Percentiles rank a stretch among this genome's conserved stretches.
These are phyloP conservation scores for Trypanosoma conorhini DNA, from an alignment of 208 protist genomes.

Conservation along the genomic window DNA sequence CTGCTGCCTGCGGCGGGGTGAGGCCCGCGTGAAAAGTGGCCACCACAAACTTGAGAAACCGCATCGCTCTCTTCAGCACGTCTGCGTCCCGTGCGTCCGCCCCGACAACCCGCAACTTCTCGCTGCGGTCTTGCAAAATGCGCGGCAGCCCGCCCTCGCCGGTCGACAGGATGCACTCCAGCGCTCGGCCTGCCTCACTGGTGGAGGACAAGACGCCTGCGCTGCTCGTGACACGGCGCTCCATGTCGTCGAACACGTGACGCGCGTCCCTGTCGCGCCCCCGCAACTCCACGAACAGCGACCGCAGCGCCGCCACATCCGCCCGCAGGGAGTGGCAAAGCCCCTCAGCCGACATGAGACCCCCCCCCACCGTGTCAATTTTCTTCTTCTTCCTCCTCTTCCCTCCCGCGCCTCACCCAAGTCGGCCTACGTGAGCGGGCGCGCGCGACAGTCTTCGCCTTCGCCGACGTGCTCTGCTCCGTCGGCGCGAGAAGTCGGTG, in stretches of 20 bases:
- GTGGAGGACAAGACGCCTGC: constrained; percentile 9
- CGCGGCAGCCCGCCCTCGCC: not conserved
- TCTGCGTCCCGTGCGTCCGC: not conserved
- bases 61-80: not conserved
- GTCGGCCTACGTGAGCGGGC: not conserved
- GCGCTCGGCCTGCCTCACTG: not conserved
- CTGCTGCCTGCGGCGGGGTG: constrained; percentile 12
- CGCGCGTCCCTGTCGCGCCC: not conserved
- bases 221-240: constrained; percentile 4
- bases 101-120: not conserved
- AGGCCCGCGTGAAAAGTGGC: constrained; percentile 8
- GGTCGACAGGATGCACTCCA: not conserved
- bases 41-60: constrained; percentile 14
- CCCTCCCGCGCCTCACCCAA: not conserved
- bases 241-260: constrained; percentile 14
- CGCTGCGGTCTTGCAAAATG: not conserved
- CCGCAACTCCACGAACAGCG: not conserved
- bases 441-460: not conserved
- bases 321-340: constrained; percentile 8
- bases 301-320: constrained; percentile 4
- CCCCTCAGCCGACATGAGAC: not conserved
- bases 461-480: not conserved
- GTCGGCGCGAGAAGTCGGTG: not conserved
- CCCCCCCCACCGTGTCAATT: not conserved
- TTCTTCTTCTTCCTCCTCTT: not conserved